Conservation (phyloP, 1,284 basidiomycete genomes). For the Porodaedalea pini region DNA sequence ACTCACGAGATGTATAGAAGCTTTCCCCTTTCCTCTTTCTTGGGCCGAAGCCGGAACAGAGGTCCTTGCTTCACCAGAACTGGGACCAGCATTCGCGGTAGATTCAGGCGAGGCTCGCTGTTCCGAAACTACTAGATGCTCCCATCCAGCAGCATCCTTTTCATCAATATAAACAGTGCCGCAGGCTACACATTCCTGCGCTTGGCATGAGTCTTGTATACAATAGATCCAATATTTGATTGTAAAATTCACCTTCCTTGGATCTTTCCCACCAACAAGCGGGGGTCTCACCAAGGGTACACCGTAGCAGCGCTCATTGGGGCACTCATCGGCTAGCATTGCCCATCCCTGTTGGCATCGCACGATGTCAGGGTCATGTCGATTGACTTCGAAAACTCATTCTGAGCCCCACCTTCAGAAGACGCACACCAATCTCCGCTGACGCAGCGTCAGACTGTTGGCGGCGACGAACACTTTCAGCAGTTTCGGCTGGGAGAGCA, state of each 20-base stretch:
- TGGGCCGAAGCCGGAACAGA: background rate
- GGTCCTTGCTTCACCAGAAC: background rate
- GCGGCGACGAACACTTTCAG: conserved; percentile 59
- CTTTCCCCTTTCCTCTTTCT: background rate
- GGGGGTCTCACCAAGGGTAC: conserved; percentile 72
- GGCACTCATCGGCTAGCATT: conserved; percentile 81
- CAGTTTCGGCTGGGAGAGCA: conserved; percentile 56
- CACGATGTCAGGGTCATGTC: background rate
- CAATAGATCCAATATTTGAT: background rate
- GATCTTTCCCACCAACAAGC: conserved; percentile 57
- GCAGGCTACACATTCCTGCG: conserved; percentile 77
- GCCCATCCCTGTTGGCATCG: conserved; percentile 55
- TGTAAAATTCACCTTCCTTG: conserved; percentile 50
- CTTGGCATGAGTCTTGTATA: background rate
- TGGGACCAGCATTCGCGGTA: background rate
- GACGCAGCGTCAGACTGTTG: conserved; percentile 79
- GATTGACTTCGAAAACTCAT: background rate
- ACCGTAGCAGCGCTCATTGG: conserved; percentile 60
- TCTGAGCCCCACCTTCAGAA: conserved; percentile 46
- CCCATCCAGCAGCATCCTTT: conserved; percentile 46
- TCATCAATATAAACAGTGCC: conserved; percentile 56
- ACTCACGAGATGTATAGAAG: background rate
- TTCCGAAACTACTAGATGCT: conserved; percentile 40
- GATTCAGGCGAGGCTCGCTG: background rate
- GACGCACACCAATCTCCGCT: conserved; percentile 66